These are phyloP conservation scores for Capsaspora owczarzaki DNA, from an alignment of 78 protist species.

Conservation along the genomic window DNA sequence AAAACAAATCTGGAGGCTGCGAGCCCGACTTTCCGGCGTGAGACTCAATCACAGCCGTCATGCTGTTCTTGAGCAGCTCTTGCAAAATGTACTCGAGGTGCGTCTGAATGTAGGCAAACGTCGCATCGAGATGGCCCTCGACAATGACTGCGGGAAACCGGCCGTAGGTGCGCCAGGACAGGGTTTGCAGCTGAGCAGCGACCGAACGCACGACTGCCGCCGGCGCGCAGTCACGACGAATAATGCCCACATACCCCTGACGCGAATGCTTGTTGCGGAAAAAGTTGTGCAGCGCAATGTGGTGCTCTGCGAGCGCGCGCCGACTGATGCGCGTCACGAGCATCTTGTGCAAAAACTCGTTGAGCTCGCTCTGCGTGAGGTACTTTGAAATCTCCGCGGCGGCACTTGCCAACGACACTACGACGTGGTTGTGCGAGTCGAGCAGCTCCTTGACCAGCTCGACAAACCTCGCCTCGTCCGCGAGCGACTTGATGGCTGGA, in stretches of 20 bases:
- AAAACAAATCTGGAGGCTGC: no score
- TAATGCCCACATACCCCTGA: background rate
- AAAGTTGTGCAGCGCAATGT: background rate
- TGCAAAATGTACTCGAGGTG: conserved; percentile 4
- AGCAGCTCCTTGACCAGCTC: no score
- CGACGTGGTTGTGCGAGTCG: no score
- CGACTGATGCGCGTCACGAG: background rate
- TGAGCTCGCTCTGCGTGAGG: no score
- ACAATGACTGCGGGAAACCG: background rate
- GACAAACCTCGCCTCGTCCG: no score
- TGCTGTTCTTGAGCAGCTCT: conserved; percentile 6
- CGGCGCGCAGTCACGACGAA: background rate
- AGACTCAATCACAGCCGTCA: background rate
- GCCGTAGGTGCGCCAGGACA: background rate
- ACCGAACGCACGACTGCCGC: background rate
- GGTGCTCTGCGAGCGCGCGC: background rate
- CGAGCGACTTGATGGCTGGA: no score
- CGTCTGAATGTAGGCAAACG: conserved; percentile 11
- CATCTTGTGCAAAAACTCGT: background rate
- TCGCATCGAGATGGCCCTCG: background rate
- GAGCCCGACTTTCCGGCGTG: background rate
- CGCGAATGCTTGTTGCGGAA: background rate
- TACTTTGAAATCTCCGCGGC: no score
- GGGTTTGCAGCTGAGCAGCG: background rate
- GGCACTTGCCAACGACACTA: no score